phyloP scores from a whole-genome alignment of 805 yeast species.

The Barnettozyma pratensis region DNA sequence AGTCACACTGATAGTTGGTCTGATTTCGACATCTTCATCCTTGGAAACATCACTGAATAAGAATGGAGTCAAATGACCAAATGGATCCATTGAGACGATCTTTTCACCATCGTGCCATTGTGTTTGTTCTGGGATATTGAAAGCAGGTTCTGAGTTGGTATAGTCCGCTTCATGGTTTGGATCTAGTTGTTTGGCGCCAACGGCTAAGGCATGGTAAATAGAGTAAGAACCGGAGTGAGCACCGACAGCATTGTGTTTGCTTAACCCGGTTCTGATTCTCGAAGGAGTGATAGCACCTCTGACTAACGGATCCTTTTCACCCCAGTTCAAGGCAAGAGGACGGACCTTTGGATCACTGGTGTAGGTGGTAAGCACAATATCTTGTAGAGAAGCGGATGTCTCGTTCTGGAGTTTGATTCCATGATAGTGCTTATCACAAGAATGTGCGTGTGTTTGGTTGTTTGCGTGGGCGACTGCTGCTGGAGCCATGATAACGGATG shows the following conservation, averaged over 20 bases:
- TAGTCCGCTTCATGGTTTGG: slow-evolving; percentile 51
- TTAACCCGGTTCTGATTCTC: slow-evolving; percentile 42
- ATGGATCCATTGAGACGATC: slow-evolving; percentile 62
- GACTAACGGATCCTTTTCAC: slow-evolving; percentile 37
- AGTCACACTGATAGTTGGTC: slow-evolving; percentile 63
- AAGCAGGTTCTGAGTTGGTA: slow-evolving; percentile 60
- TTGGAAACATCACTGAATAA: slow-evolving; percentile 39
- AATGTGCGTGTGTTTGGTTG: slow-evolving; percentile 4
- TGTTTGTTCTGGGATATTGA: slow-evolving; percentile 46
- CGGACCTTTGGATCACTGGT: slow-evolving; percentile 43
- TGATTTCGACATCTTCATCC: slow-evolving; percentile 47
- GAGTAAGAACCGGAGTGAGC: slow-evolving; percentile 63
- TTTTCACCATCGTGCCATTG: slow-evolving; percentile 53
- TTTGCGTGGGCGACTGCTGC: slow-evolving; percentile 18
- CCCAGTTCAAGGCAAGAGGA: slow-evolving; percentile 52
- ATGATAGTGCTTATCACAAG: slow-evolving; percentile 1
- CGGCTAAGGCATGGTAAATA: slow-evolving; percentile 60
- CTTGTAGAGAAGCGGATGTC: slow-evolving; percentile 15
- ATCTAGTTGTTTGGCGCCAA: slow-evolving; percentile 54
- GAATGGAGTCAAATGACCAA: slow-evolving; percentile 65
- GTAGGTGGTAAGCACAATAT: slow-evolving; percentile 47
- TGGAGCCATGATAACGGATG: slow-evolving; percentile 21
- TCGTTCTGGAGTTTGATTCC: slow-evolving; percentile 19
- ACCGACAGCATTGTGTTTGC: slow-evolving; percentile 58
- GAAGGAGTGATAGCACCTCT: slow-evolving; percentile 59